A percentile compares a stretch with the other conserved stretches of the same genome.
phyloP scores from a whole-genome alignment of 2,329 filamentous ascomycete genomes.

The Stagonosporopsis cucurbitacearum region DNA sequence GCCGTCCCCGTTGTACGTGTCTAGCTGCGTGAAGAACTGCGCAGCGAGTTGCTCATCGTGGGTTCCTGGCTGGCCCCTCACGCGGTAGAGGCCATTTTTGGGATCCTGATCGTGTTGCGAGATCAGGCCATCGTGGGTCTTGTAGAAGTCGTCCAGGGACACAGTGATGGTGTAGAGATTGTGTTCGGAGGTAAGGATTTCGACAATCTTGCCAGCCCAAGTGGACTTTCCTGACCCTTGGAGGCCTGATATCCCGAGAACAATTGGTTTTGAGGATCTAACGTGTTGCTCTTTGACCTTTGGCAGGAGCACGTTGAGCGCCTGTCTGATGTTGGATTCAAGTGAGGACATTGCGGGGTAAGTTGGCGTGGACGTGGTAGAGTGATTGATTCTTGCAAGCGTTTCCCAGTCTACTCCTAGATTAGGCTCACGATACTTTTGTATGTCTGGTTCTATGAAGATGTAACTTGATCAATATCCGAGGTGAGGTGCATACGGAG shows the following conservation, averaged over 20 bases:
- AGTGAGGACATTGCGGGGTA: conserved; percentile 33
- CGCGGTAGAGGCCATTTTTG: conserved; percentile 76
- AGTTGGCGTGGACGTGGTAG: neutral
- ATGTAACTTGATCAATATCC: neutral
- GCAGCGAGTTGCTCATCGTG: conserved; percentile 75
- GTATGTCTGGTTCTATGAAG: neutral
- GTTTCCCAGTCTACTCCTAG: neutral
- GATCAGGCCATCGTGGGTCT: conserved; percentile 72
- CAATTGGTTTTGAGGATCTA: conserved; percentile 67
- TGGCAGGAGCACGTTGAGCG: conserved; percentile 38
- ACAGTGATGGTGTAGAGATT: conserved; percentile 40
- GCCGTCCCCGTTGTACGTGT: conserved; percentile 55
- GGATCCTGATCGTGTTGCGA: conserved; percentile 69
- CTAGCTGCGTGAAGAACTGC: conserved; percentile 67
- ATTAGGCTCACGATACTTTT: neutral
- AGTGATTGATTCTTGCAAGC: neutral
- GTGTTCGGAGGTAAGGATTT: conserved; percentile 32
- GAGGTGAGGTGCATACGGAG: conserved; percentile 2
- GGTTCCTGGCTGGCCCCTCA: conserved; percentile 82
- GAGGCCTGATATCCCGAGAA: conserved; percentile 88
- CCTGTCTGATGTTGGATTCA: conserved; percentile 37
- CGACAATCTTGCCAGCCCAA: conserved; percentile 61
- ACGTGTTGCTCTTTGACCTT: conserved; percentile 31
- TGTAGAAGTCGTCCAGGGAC: conserved; percentile 83
- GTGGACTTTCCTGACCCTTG: conserved; percentile 95